Conservation (phyloP, 768 basidiomycete genomes). For the Mycena venus region DNA sequence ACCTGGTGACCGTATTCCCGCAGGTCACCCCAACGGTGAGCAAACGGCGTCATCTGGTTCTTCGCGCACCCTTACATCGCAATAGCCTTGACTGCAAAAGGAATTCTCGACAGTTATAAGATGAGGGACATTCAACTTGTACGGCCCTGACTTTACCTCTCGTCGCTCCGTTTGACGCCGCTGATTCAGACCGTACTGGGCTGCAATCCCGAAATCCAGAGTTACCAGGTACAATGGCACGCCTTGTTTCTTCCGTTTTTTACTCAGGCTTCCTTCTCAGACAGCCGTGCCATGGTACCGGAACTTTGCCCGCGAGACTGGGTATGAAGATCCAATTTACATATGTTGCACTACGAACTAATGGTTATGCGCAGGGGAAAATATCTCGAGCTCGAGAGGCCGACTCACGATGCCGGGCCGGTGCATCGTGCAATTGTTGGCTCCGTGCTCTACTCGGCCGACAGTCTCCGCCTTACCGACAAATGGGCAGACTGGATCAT, state of each 20-base stretch:
- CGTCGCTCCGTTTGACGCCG: conserved; percentile 2
- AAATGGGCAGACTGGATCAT: conserved; percentile 20
- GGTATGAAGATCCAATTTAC: conserved; percentile 18
- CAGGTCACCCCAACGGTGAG: conserved; percentile 22
- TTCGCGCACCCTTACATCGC: conserved; percentile 1
- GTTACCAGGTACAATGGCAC: conserved; percentile 17
- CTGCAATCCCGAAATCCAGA: conserved; percentile 9
- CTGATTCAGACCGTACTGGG: conserved; percentile 8
- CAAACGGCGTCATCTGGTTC: conserved; percentile 6
- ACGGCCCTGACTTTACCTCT: conserved; percentile 11
- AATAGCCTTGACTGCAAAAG: conserved; percentile 8
- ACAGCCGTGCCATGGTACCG: conserved; percentile 4
- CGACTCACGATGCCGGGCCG: not conserved
- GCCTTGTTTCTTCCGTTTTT: conserved; percentile 12
- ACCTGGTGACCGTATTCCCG: conserved; percentile 22
- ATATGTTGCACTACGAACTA: conserved; percentile 8
- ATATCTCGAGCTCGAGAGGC: not conserved
- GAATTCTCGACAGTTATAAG: conserved; percentile 6
- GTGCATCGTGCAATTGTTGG: conserved; percentile 16
- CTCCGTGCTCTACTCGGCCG: conserved; percentile 11
- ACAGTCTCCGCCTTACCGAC: conserved; percentile 12
- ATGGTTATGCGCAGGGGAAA: conserved; percentile 3
- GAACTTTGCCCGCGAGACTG: conserved; percentile 3
- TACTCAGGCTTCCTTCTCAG: conserved; percentile 11
- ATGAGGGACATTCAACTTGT: conserved; percentile 6